phyloP scores from a whole-genome alignment of 2,329 filamentous ascomycete genomes.

The Mycosphaerella sp. region DNA sequence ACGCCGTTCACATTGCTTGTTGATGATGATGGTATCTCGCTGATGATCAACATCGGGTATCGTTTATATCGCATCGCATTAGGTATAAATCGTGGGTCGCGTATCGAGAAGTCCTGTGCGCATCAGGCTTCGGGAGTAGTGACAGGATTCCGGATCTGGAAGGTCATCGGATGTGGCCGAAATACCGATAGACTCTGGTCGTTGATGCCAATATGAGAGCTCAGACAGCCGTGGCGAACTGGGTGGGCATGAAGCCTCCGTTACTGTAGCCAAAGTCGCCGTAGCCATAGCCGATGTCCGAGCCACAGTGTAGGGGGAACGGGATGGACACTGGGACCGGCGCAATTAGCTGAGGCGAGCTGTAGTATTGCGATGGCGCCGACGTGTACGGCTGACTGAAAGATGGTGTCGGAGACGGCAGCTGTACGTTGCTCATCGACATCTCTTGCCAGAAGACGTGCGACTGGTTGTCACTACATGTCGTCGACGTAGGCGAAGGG shows the following conservation, averaged over 20 bases:
- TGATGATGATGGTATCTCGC: slow-evolving; percentile 31
- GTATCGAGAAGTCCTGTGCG: slow-evolving; percentile 39
- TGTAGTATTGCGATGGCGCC: slow-evolving; percentile 60
- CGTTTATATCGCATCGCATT: slow-evolving; percentile 36
- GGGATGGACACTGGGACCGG: slow-evolving; percentile 81
- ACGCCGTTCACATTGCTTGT: slow-evolving; percentile 53
- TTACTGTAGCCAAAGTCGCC: slow-evolving; percentile 81
- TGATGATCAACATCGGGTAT: slow-evolving; percentile 39
- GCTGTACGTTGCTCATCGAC: slow-evolving; percentile 62
- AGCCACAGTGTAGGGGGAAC: slow-evolving; percentile 75
- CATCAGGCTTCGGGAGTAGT: slow-evolving; percentile 31
- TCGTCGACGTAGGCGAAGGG: slow-evolving; percentile 62
- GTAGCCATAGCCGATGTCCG: slow-evolving; percentile 58
- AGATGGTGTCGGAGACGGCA: slow-evolving; percentile 72
- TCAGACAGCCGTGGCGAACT: slow-evolving; percentile 73
- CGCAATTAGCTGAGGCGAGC: slow-evolving; percentile 66
- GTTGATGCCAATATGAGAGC: slow-evolving; percentile 48
- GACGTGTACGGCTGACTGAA: slow-evolving; percentile 70
- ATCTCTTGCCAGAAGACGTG: slow-evolving; percentile 74
- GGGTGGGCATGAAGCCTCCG: slow-evolving; percentile 65
- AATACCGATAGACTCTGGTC: slow-evolving; percentile 33
- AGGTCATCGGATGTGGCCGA: slow-evolving; percentile 38
- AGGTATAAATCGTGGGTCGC: slow-evolving; percentile 36
- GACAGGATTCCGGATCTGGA: slow-evolving; percentile 18
- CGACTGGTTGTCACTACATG: slow-evolving; percentile 64